Base-by-base conservation (phyloP, 2,329 filamentous ascomycete species). In the Akanthomyces muscarius region DNA sequence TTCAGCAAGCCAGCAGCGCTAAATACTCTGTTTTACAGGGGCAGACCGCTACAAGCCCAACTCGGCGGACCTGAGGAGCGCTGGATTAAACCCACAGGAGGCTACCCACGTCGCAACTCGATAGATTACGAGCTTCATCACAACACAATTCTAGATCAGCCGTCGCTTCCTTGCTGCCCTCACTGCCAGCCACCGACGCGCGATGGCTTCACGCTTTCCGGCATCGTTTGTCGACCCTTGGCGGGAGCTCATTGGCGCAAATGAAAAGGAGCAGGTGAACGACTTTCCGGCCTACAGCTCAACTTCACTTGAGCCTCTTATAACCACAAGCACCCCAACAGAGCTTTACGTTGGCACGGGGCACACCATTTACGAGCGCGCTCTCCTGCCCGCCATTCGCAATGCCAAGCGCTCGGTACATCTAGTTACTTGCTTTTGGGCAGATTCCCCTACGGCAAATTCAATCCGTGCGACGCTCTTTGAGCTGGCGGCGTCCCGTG, bases 391-490 rank as follows among this genome's bases (percentile, higher is more conserved):
- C 1, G 84, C 86, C 10, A 81, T 93, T 4, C 75, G 84, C 5
- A 71, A 76, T 0, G 87, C 90, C 2, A 77, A 82, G 42, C 75
- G 81, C 54, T 90, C 92, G 69, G 77, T 93, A 33, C 84, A 92
- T 64, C 81, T 95, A 48, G 89, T 92, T 7, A 94, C 91, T 10
- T 94, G 91, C 74, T 95, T 93, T 75, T 93, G 90, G 90, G 87
- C 90, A 0, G 77, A 78, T 0, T 93, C 90, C 0, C 74, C 80
- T 1, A 88, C 86, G 0, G 78, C 88, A 21, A 76, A 81, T 4
- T 80, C 80, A 0, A 76, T 95, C 14, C 80, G 78, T 45, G 76
- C 83, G 4, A 78, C 86, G 0, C 80, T 95, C 0, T 74, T 80
- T 16, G 77, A 78, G 58, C 80, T 95, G 10, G 90, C 89, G 1